Evolutionary conservation across 345 rosid species (phyloP), one percentile per base, ranked within the genome.

Genomic region (Lepidium aucheri): DNA sequence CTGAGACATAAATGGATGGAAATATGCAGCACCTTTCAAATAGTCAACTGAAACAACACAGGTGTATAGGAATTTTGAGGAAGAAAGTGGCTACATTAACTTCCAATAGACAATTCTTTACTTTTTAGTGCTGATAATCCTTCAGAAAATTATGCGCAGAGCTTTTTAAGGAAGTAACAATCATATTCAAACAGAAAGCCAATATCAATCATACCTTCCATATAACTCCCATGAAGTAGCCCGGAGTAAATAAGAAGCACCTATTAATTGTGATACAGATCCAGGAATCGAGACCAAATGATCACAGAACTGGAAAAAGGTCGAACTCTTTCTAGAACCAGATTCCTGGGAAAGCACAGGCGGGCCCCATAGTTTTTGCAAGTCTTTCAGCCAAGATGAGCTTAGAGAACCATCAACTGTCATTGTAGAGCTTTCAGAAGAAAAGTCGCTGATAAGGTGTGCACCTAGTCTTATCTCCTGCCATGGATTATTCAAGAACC

Each of bases 161-260:
- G 49, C 18, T 50, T 65, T 40, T 17, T 9, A 22, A 24, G 40
- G 41, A 40, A 51, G 69, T 65, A 52, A 28, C 38, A 52, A 38
- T 26, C 28, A 26, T 39, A 39, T 39, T 52, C 33, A 16, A 53
- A 42, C 20, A 65, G 52, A 22, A 20, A 34, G 16, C 17, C 16
- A 26, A 49, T 39, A 69, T 69, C 60, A 43, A 53, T 61, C 42
- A 81, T 73, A 94, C 99, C 99, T 90, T 82, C 97, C 99, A 83
- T 90, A 90, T 67, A 83, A 77, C 81, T 94, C 99, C 97, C 97
- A 94, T 73, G 93, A 83, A 60, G 95, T 84, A 69, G 97, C 88
- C 68, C 95, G 95, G 62, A 88, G 81, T 55, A 94, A 74, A 77
- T 94, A 88, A 4, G 97, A 94, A 78, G 97, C 85, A 70, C 97